Evolutionary conservation across 2,329 filamentous ascomycete species (phyloP).

Genomic region (Diaporthe nobilis): DNA sequence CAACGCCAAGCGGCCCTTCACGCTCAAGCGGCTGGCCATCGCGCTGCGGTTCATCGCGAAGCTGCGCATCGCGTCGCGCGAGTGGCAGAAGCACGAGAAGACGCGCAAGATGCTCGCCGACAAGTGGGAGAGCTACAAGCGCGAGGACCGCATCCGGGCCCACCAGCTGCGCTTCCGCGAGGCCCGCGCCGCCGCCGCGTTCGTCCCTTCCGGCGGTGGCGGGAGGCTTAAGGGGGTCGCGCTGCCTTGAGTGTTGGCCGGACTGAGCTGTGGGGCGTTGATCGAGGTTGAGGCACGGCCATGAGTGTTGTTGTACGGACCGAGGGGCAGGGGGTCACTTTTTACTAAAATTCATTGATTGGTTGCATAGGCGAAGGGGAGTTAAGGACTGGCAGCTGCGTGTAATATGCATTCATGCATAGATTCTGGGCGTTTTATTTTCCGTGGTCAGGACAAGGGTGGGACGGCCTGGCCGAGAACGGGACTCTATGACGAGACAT

Average conservation of each 20-base stretch:
- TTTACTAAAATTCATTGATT: conserved; percentile 9
- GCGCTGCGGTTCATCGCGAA: conserved; percentile 68
- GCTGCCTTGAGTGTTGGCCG: conserved; percentile 4
- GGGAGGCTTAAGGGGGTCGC: conserved; percentile 28
- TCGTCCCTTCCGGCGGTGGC: not conserved
- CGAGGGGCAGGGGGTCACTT: not conserved
- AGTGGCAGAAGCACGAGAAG: conserved; percentile 67
- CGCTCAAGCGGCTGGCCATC: conserved; percentile 61
- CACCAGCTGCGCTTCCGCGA: conserved; percentile 37
- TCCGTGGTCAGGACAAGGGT: conserved; percentile 9
- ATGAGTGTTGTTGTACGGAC: not conserved
- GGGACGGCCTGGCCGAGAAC: conserved; percentile 9
- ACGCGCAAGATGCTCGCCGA: conserved; percentile 63
- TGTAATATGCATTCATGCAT: conserved; percentile 29
- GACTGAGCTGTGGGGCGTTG: not conserved
- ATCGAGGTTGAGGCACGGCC: not conserved
- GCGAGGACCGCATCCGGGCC: conserved; percentile 58
- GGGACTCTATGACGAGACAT: not conserved
- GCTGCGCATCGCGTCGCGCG: conserved; percentile 61
- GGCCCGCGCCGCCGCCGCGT: conserved; percentile 15
- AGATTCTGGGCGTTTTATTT: conserved; percentile 1
- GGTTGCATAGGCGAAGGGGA: conserved; percentile 17
- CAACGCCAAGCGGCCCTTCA: conserved; percentile 51
- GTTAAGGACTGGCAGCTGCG: conserved; percentile 14
- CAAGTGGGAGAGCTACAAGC: conserved; percentile 63